These are phyloP conservation scores for Xylariaceae sp. DNA, from an alignment of 2,329 filamentous ascomycete genomes.

Conservation along the genomic window DNA sequence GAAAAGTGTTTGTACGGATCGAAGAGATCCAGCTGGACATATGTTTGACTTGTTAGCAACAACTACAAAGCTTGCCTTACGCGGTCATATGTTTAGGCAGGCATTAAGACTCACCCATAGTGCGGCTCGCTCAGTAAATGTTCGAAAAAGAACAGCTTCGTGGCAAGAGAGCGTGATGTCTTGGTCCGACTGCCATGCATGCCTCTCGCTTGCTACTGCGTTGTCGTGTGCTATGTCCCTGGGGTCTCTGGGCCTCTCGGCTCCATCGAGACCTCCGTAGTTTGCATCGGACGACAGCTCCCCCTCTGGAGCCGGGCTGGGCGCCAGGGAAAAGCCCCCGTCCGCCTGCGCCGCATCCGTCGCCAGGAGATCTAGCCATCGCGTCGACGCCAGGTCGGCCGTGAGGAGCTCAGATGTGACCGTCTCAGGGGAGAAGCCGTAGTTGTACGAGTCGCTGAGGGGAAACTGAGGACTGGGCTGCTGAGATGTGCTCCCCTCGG, in stretches of 20 bases:
- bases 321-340: slow-evolving; percentile 20
- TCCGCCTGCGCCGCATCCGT: slow-evolving; percentile 26
- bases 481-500: slow-evolving; percentile 2
- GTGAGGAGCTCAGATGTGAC: slow-evolving; percentile 21
- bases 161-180: slow-evolving; percentile 17
- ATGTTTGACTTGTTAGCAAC: too few species aligned
- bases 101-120: slow-evolving; percentile 13
- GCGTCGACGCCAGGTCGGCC: slow-evolving; percentile 22
- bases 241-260: slow-evolving; percentile 3
- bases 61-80: background rate
- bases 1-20: slow-evolving; percentile 26
- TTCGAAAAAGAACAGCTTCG: slow-evolving; percentile 21
- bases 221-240: slow-evolving; percentile 4
- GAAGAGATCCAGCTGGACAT: slow-evolving; percentile 23
- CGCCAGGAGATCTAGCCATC: slow-evolving; percentile 25
- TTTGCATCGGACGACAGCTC: slow-evolving; percentile 3
- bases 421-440: slow-evolving; percentile 19
- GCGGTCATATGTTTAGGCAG: background rate
- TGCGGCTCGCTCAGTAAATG: slow-evolving; percentile 20
- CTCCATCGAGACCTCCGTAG: background rate
- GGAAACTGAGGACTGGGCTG: slow-evolving; percentile 2
- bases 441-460: slow-evolving; percentile 7
- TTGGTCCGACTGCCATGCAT: slow-evolving; percentile 18
- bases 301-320: slow-evolving; percentile 10
- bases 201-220: slow-evolving; percentile 11